Evolutionary conservation across 768 basidiomycete genomes (phyloP).

Genomic region (Daedalea quercina): DNA sequence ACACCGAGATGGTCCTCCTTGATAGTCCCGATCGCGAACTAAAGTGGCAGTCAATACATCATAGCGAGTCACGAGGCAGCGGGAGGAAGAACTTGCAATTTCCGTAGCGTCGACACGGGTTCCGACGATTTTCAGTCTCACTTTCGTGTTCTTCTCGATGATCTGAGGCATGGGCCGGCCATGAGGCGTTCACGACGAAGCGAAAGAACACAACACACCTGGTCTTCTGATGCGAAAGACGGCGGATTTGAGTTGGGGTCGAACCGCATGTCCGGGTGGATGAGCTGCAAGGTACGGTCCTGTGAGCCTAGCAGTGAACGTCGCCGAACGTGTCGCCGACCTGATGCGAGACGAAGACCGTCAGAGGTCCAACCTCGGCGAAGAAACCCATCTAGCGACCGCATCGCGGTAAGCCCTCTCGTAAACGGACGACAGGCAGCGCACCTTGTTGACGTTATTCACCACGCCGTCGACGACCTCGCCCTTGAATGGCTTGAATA

Average conservation of each 20-base stretch:
- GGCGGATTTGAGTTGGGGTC: conserved; percentile 98
- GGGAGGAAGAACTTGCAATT: conserved; percentile 55
- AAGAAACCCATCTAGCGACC: conserved; percentile 90
- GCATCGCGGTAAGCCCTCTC: not conserved
- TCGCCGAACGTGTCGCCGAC: conserved; percentile 36
- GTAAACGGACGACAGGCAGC: conserved; percentile 13
- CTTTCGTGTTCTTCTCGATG: conserved; percentile 88
- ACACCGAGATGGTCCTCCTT: conserved; percentile 98
- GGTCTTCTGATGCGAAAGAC: conserved; percentile 87
- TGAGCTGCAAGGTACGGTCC: conserved; percentile 46
- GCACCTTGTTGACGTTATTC: conserved; percentile 90
- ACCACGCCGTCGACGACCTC: conserved; percentile 98
- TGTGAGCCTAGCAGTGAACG: not conserved
- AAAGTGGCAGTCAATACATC: not conserved
- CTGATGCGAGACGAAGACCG: conserved; percentile 94
- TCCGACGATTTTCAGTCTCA: conserved; percentile 96
- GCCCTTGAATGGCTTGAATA: conserved; percentile 99
- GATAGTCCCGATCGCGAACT: conserved; percentile 98
- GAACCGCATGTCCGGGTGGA: conserved; percentile 90
- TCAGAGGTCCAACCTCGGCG: conserved; percentile 89
- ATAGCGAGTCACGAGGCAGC: conserved; percentile 1
- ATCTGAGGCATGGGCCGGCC: conserved; percentile 39
- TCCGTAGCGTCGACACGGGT: conserved; percentile 97
- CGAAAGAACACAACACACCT: conserved; percentile 38
- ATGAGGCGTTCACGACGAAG: not conserved